A percentile compares a stretch with the other conserved stretches of the same genome.
phyloP scores from a whole-genome alignment of 2,329 filamentous ascomycete genomes.

The Hirsutella thompsonii region DNA sequence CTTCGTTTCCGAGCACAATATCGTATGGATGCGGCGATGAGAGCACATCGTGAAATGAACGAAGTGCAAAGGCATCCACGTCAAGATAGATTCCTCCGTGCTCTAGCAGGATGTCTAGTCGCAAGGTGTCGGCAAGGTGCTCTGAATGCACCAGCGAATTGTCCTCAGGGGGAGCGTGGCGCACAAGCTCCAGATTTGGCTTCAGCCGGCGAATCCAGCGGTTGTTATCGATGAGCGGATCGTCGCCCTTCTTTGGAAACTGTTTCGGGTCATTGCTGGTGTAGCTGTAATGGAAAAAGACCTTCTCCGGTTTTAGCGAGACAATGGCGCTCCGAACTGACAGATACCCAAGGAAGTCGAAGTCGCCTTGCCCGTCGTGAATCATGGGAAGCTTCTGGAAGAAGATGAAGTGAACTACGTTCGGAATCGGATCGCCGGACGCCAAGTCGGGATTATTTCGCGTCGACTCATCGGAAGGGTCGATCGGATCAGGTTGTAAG shows the following conservation, averaged over 20 bases:
- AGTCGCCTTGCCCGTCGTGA: slow-evolving; percentile 2
- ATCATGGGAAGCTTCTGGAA: slow-evolving; percentile 4
- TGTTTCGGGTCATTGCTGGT: not conserved
- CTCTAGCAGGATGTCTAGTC: not conserved
- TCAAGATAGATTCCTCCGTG: slow-evolving; percentile 6
- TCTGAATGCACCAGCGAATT: not conserved
- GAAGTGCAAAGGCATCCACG: slow-evolving; percentile 5
- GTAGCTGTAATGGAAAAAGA: slow-evolving; percentile 5
- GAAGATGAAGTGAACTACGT: slow-evolving; percentile 7
- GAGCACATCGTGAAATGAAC: slow-evolving; percentile 4
- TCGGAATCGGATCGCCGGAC: slow-evolving; percentile 7
- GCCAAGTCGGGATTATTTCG: not conserved
- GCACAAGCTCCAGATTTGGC: slow-evolving; percentile 3
- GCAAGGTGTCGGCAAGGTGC: not conserved
- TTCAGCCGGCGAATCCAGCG: slow-evolving; percentile 5
- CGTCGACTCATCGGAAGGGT: not conserved
- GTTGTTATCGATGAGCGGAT: slow-evolving; percentile 1
- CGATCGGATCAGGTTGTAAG: not conserved
- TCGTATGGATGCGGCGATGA: slow-evolving; percentile 4
- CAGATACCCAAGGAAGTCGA: slow-evolving; percentile 7
- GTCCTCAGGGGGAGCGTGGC: slow-evolving; percentile 1
- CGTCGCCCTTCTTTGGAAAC: not conserved
- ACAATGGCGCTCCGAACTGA: slow-evolving; percentile 8
- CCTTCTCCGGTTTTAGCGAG: slow-evolving; percentile 2
- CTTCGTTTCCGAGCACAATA: slow-evolving; percentile 6